Evolutionary conservation across 805 yeast genomes (phyloP).

Genomic region (Zygosaccharomyces bailii): DNA sequence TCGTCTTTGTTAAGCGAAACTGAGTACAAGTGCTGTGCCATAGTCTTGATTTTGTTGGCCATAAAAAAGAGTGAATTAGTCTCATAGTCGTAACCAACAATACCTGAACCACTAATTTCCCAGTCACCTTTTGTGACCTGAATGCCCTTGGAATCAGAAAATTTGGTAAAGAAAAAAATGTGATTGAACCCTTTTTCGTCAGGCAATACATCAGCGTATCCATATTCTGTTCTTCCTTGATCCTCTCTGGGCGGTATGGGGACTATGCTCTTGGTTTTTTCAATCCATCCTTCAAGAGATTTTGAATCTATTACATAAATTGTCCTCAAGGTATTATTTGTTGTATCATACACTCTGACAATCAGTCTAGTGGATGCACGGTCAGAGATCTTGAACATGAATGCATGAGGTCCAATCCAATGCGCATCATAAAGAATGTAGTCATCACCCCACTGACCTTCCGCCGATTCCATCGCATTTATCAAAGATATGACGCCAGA

Average conservation of each 20-base stretch:
- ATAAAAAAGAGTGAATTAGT: conserved; percentile 50
- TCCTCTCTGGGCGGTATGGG: conserved; percentile 39
- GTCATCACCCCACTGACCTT: conserved; percentile 33
- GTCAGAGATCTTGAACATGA: conserved; percentile 60
- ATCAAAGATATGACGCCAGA: conserved; percentile 26
- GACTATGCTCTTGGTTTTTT: conserved; percentile 42
- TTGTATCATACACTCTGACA: conserved; percentile 43
- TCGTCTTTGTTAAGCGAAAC: conserved; percentile 37
- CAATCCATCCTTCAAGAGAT: conserved; percentile 57
- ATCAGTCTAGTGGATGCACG: conserved; percentile 56
- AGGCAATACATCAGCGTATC: conserved; percentile 62
- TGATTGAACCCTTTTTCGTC: conserved; percentile 55
- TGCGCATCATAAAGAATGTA: conserved; percentile 59
- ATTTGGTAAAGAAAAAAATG: conserved; percentile 55
- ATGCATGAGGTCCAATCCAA: conserved; percentile 51
- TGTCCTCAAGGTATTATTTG: conserved; percentile 32
- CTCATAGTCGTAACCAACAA: conserved; percentile 45
- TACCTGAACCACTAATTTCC: conserved; percentile 50
- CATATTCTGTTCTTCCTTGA: conserved; percentile 37
- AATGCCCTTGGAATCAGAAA: conserved; percentile 39
- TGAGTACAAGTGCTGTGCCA: conserved; percentile 59
- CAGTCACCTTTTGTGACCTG: conserved; percentile 47
- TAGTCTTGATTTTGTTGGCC: conserved; percentile 44
- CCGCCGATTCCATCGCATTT: conserved; percentile 16
- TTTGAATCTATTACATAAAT: conserved; percentile 45